Evolutionary conservation across 331 rosid species (phyloP).

Genomic region (Acacia pycnantha): DNA sequence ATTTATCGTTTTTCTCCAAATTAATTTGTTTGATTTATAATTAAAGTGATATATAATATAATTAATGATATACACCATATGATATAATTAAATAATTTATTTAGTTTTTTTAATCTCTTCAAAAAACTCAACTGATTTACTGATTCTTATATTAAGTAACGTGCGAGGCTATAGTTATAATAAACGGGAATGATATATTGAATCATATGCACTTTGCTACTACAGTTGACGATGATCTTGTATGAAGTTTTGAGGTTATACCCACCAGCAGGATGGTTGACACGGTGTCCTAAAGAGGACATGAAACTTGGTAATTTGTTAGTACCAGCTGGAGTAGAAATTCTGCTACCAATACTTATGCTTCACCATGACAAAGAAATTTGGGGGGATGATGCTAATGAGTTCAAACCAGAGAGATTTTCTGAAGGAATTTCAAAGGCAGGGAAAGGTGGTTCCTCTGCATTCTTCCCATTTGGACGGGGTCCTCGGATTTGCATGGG

Average conservation of each 20-base stretch:
- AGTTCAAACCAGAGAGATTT: neutral
- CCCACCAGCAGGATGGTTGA: neutral
- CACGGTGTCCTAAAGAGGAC: neutral
- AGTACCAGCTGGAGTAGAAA: neutral
- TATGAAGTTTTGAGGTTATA: neutral
- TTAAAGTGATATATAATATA: too few relatives aligned
- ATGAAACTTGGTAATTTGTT: neutral
- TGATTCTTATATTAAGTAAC: too few relatives aligned
- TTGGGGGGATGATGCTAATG: neutral
- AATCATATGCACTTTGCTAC: neutral
- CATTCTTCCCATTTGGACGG: neutral
- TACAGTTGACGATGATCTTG: neutral
- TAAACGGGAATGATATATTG: neutral
- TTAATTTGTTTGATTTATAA: too few relatives aligned
- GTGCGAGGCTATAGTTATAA: too few relatives aligned
- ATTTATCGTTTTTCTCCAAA: too few relatives aligned
- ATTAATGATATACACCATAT: too few relatives aligned
- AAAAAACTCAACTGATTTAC: too few relatives aligned
- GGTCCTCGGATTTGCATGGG: neutral
- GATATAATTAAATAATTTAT: too few relatives aligned
- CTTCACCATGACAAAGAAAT: neutral
- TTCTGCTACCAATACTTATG: neutral
- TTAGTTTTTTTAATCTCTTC: too few relatives aligned
- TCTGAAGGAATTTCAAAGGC: neutral
- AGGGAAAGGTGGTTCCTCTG: neutral